These are phyloP conservation scores for Carpinus viminea DNA, from an alignment of 306 rosid species.

Conservation along the genomic window DNA sequence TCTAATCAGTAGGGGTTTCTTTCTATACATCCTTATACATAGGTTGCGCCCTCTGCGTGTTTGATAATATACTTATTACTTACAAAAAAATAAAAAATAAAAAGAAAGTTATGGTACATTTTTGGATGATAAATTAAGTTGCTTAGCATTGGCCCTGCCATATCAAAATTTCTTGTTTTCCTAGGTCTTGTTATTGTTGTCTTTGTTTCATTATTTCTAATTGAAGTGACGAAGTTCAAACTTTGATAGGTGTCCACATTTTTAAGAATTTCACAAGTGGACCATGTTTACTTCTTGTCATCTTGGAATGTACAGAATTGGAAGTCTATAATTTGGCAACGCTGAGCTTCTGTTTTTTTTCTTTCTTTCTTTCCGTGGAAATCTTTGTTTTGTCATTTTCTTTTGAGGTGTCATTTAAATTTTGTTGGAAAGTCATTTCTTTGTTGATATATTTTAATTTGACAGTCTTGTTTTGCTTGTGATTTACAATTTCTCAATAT, in stretches of 20 bases:
- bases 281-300: background rate
- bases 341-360: background rate
- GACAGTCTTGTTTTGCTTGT: constrained; percentile 29
- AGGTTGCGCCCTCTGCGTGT: no score
- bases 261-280: background rate
- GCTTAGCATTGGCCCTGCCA: no score
- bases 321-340: background rate
- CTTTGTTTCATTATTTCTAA: background rate
- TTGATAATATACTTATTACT: no score
- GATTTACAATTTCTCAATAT: background rate
- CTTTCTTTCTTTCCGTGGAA: constrained; percentile 11
- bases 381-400: constrained; percentile 18
- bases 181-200: background rate
- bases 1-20: no score
- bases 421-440: constrained; percentile 13
- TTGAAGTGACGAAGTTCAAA: background rate
- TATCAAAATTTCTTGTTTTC: no score
- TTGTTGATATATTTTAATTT: background rate
- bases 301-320: background rate
- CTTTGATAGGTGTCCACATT: background rate
- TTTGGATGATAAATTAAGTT: background rate
- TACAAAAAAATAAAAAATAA: no score
- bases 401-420: constrained; percentile 12
- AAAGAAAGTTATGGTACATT: background rate
- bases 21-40: no score